Evolutionary conservation across 2,329 filamentous ascomycete genomes (phyloP).

Genomic region (Lachnellula arida): DNA sequence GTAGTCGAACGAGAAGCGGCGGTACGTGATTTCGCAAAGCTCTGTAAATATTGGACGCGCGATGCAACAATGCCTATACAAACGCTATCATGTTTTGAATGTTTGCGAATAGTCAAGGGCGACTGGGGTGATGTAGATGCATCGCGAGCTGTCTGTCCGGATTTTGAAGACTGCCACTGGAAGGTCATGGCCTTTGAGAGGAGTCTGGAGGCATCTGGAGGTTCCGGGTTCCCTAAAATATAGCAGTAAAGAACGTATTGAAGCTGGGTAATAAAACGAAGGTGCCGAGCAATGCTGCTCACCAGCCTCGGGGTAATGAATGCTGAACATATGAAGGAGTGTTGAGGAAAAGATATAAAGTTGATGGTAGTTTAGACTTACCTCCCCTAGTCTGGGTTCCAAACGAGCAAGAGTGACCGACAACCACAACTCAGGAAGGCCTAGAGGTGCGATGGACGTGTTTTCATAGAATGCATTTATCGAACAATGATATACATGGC

Average conservation of each 20-base stretch:
- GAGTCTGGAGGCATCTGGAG: slow-evolving; percentile 4
- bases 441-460: neutral
- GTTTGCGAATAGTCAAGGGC: slow-evolving; percentile 3
- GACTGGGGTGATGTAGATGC: slow-evolving; percentile 5
- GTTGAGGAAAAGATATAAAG: neutral
- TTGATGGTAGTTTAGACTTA: neutral
- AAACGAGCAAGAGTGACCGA: slow-evolving; percentile 11
- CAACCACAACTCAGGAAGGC: neutral
- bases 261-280: slow-evolving; percentile 1
- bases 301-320: neutral
- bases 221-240: neutral
- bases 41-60: slow-evolving; percentile 32
- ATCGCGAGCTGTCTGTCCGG: slow-evolving; percentile 3
- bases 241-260: neutral
- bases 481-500: slow-evolving; percentile 33
- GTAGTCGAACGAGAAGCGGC: slow-evolving; percentile 26
- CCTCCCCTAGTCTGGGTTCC: neutral
- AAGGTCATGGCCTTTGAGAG: slow-evolving; percentile 20
- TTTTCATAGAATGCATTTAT: slow-evolving; percentile 25
- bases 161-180: slow-evolving; percentile 13
- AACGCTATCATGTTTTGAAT: slow-evolving; percentile 19
- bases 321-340: neutral
- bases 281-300: neutral
- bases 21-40: slow-evolving; percentile 21
- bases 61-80: slow-evolving; percentile 34